phyloP scores from a whole-genome alignment of 2,329 filamentous ascomycete genomes.

The Aspergillus eucalypticola region DNA sequence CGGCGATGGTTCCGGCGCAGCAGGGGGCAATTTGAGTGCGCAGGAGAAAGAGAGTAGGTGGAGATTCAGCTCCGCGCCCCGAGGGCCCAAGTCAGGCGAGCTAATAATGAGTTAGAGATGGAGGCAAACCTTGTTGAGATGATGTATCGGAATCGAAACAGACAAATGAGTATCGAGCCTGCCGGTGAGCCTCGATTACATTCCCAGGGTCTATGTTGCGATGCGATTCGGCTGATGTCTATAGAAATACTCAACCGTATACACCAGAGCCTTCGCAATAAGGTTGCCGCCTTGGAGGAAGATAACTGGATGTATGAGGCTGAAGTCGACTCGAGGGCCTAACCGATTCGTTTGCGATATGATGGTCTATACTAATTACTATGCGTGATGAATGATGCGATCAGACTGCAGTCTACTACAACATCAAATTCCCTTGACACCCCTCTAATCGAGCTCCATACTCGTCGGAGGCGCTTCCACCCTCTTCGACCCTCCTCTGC shows the following conservation, averaged over 20 bases:
- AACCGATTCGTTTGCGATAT: slow-evolving; percentile 19
- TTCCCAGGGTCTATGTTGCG: background rate
- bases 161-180: slow-evolving; percentile 61
- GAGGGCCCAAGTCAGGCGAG: background rate
- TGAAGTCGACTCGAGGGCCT: slow-evolving; percentile 53
- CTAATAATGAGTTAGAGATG: slow-evolving; percentile 38
- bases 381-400: slow-evolving; percentile 3
- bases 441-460: slow-evolving; percentile 47
- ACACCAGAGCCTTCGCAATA: slow-evolving; percentile 68
- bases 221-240: slow-evolving; percentile 12
- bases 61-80: background rate
- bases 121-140: slow-evolving; percentile 48
- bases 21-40: slow-evolving; percentile 57
- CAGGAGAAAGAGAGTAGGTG: slow-evolving; percentile 45
- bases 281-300: slow-evolving; percentile 72
- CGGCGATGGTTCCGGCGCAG: slow-evolving; percentile 56
- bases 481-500: slow-evolving; percentile 44
- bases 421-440: slow-evolving; percentile 3
- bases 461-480: slow-evolving; percentile 49
- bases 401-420: slow-evolving; percentile 8
- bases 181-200: slow-evolving; percentile 56
- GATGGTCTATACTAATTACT: background rate
- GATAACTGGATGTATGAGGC: slow-evolving; percentile 91
- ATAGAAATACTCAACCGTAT: slow-evolving; percentile 70
- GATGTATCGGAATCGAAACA: slow-evolving; percentile 41